These are phyloP conservation scores for Melocanna baccifera DNA, from an alignment of 176 grass and related monocot genomes.

Conservation along the genomic window DNA sequence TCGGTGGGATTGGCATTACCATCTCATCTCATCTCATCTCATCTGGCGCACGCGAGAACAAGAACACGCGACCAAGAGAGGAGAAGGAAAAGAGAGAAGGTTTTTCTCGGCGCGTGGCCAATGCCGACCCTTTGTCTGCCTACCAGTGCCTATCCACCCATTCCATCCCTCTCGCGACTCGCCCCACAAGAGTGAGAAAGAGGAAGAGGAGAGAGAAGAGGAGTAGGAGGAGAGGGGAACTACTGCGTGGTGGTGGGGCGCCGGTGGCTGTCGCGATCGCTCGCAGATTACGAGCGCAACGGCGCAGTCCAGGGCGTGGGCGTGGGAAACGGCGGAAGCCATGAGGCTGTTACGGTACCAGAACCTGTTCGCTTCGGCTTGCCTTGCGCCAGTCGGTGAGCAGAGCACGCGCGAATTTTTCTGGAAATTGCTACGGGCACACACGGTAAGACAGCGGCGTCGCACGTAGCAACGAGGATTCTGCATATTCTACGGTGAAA, in stretches of 20 bases:
- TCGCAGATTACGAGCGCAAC: constrained; percentile 7
- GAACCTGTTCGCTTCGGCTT: neutral
- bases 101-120: constrained; percentile 25
- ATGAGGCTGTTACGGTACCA: neutral
- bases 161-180: neutral
- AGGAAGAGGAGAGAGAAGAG: neutral
- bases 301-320: constrained; percentile 16
- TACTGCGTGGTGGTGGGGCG: neutral
- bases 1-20: constrained; percentile 6
- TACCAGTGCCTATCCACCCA: constrained; percentile 33
- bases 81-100: neutral
- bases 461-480: neutral
- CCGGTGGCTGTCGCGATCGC: neutral
- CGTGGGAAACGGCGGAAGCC: neutral
- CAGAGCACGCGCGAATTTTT: too few relatives aligned
- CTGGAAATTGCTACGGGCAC: neutral
- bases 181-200: neutral
- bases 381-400: neutral
- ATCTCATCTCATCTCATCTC: neutral
- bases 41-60: neutral
- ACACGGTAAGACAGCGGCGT: neutral
- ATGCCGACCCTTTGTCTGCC: constrained; percentile 48
- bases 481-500: neutral
- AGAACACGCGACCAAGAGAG: neutral
- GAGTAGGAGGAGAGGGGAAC: neutral